Evolutionary conservation across 1,139 yeast species (phyloP).

Genomic region (Tardiomyces depauwii): DNA sequence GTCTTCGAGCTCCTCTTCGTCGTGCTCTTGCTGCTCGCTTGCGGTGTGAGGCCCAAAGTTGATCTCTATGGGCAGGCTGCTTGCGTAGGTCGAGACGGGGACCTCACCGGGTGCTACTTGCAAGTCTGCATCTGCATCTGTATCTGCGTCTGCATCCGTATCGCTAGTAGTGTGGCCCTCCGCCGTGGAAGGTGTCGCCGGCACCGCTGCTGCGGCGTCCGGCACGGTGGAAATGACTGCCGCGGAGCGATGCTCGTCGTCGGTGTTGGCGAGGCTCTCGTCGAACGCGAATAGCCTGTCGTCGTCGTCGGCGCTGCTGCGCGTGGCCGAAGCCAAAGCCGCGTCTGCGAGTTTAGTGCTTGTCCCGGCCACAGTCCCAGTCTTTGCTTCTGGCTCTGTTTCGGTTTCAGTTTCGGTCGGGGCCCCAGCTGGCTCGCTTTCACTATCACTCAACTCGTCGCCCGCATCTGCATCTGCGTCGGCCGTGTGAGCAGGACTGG

Average conservation of each 20-base stretch:
- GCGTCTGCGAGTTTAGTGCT: no score
- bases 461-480: background rate
- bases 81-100: constrained; percentile 9
- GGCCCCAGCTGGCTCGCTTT: background rate
- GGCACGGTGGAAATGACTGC: no score
- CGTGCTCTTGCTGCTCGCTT: background rate
- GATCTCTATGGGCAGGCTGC: constrained; percentile 14
- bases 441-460: no score
- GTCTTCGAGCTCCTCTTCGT: constrained; percentile 3
- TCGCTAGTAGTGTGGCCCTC: background rate
- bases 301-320: constrained; percentile 8
- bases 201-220: background rate
- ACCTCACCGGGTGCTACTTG: background rate
- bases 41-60: background rate
- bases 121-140: background rate
- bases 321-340: no score
- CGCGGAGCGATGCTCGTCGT: background rate
- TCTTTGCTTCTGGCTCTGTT: background rate
- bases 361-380: no score
- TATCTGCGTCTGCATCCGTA: background rate
- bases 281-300: constrained; percentile 18
- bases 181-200: background rate
- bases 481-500: background rate
- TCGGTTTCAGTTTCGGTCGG: constrained; percentile 1
- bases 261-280: constrained; percentile 9